Conservation (phyloP, 2,329 filamentous ascomycete species). For the Periconia sp. region DNA sequence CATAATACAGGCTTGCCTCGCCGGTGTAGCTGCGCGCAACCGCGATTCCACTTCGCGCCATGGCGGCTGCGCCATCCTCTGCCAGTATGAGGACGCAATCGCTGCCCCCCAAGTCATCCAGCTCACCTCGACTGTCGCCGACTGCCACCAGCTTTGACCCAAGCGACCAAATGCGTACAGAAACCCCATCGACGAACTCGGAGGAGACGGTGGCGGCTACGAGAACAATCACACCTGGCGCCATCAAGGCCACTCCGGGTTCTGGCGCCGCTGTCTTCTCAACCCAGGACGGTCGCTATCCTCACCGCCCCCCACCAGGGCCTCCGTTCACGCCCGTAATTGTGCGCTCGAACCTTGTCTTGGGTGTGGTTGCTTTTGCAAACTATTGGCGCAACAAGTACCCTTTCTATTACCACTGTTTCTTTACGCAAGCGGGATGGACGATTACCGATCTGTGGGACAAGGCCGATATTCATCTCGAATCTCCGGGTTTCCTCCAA, state of each 20-base stretch:
- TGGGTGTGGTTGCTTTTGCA: conserved; percentile 22
- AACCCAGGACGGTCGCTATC: conserved; percentile 24
- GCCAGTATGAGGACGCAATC: neutral
- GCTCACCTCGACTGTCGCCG: neutral
- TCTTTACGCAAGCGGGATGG: conserved; percentile 30
- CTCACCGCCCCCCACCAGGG: conserved; percentile 13
- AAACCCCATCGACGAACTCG: neutral
- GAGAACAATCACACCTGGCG: neutral
- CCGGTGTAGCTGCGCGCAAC: neutral
- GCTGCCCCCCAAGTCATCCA: neutral
- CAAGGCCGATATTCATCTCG: conserved; percentile 32
- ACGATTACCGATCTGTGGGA: conserved; percentile 39
- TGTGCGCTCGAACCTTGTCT: conserved; percentile 22
- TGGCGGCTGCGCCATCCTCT: too few relatives aligned
- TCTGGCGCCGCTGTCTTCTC: conserved; percentile 29
- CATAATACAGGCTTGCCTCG: neutral
- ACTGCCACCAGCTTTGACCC: neutral
- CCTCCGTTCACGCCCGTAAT: conserved; percentile 21
- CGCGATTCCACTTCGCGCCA: neutral
- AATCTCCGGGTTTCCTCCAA: conserved; percentile 29
- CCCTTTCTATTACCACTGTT: conserved; percentile 25
- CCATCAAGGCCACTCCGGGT: conserved; percentile 7
- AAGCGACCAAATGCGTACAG: neutral
- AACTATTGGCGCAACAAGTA: conserved; percentile 23
- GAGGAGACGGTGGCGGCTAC: neutral